Base-by-base conservation (phyloP, 768 basidiomycete genomes). In the Pleurotus eryngii region DNA sequence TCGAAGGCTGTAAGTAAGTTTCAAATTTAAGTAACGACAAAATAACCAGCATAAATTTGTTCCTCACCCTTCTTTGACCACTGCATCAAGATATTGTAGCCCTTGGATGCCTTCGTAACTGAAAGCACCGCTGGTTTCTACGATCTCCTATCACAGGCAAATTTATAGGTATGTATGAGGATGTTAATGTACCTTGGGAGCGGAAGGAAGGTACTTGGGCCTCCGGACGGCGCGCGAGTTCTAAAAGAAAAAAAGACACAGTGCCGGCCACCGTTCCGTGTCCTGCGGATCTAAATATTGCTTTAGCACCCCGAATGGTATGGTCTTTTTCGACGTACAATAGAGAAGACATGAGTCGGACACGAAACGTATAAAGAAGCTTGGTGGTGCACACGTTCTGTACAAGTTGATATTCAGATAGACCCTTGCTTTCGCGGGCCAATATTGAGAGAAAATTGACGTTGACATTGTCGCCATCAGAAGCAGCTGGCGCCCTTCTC, bases 241-340 rank as follows among this genome's bases (percentile, higher is more conserved):
- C 70, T 54, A 67, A 70, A 3, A 81, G 61, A 3, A 72, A 70
- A 63, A 74, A 76, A 40, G 57, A 61, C 26, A 76, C 55, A 39
- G 72, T 67, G 50, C 65, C 67, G 1, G 73, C 67, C 12, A 74
- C 75, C 1, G 77, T 78, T 61, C 78, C 77, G 63, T 76, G 74
- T 26, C 76, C 76, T 17, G 70, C 74, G 64, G 76, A 67, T 7
- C 73, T 75, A 50, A 1, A 20, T 45, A 27, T 11, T 27, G 20
- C 35, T 57, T 46, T 18, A 46, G 17, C 5, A 46, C 4, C 3
- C 9, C 7, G n/a, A 6, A 26, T 20, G 37, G 15, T n/a, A 46
- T 17, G 46, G 8, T 20, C 20, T 8, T 14, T 5, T 22, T 20
- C 7, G 27, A 61, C 68, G 7, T 57, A 69, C 68, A 69, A 64